Base-by-base conservation (phyloP, 805 yeast species). In the Yarrowia yakushimensis region DNA sequence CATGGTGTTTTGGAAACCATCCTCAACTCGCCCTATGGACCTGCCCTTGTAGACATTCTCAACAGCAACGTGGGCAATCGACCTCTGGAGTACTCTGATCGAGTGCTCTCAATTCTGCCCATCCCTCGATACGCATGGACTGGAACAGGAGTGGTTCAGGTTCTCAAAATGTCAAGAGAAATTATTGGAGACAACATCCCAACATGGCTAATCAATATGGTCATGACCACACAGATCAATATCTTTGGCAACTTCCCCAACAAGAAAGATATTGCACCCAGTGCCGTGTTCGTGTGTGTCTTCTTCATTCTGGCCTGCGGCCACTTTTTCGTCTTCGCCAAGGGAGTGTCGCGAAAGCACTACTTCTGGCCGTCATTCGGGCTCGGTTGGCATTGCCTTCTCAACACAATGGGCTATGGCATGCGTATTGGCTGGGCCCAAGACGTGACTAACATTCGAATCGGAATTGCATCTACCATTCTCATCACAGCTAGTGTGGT, bases 171-270 rank as follows among this genome's bases (percentile, higher is more conserved):
- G 48, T 28, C 61, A 1, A 36, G 39, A n/a, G 48, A 55, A 11
- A 39, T 55, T 12, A 28, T 55, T 25, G 61, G 61, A 11, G 13
- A 39, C 39, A 28, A 41, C 34, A 28, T 55, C 22, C 61, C 61
- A n/a, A 30, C 48, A 23, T 39, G 48, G 37, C 46, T 55, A n/a
- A 20, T 55, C 30, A 28, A 18, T 37, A 43, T 41, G 39, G 48
- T 41, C 30, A 43, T 59, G 54, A 45, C 62, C 8, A 59, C 62
- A 18, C 61, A 85, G 39, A 72, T 70, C 6, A 72, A 71, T 6
- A 43, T 72, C 13, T 86, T 85, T 74, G 92, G 92, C 11, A 82
- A 82, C 10, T 87, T 85, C 68, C 89, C 90, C 3, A 30, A 8
- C 39, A 68, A 67, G 22, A 48, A 46, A 17, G 93, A 87, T 71